Evolutionary conservation across 2,329 filamentous ascomycete species (phyloP).

Genomic region (Arthrobotrys conoides): DNA sequence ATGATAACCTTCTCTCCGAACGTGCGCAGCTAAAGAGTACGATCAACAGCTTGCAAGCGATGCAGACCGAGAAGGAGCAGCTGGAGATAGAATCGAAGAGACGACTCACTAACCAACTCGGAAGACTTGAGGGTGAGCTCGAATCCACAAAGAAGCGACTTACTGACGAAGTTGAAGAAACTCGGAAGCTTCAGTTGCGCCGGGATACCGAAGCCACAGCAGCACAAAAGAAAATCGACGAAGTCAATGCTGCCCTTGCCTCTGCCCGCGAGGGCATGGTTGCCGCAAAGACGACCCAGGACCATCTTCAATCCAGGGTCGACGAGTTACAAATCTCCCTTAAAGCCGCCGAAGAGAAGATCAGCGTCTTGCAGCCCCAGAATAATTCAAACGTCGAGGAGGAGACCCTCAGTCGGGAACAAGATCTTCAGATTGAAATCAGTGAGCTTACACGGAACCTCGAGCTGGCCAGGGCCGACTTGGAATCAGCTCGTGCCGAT

Average conservation of each 20-base stretch:
- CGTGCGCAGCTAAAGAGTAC: constrained; percentile 85
- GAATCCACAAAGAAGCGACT: constrained; percentile 84
- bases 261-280: constrained; percentile 88
- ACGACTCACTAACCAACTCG: constrained; percentile 82
- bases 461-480: constrained; percentile 82
- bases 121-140: constrained; percentile 84
- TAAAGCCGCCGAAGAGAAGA: constrained; percentile 88
- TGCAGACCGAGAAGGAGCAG: constrained; percentile 92
- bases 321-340: constrained; percentile 91
- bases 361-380: constrained; percentile 84
- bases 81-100: constrained; percentile 85
- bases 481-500: constrained; percentile 84
- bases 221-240: constrained; percentile 90
- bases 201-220: constrained; percentile 93
- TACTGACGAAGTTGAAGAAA: constrained; percentile 84
- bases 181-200: constrained; percentile 83
- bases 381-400: constrained; percentile 71
- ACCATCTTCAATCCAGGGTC: constrained; percentile 89
- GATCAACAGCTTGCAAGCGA: constrained; percentile 84
- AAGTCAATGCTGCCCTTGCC: constrained; percentile 83
- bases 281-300: constrained; percentile 85
- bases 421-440: constrained; percentile 86
- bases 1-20: constrained; percentile 86
- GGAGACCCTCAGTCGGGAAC: constrained; percentile 76
- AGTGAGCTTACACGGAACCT: constrained; percentile 89